These are phyloP conservation scores for Exophiala bonariae DNA, from an alignment of 2,329 filamentous ascomycete genomes.

Conservation along the genomic window DNA sequence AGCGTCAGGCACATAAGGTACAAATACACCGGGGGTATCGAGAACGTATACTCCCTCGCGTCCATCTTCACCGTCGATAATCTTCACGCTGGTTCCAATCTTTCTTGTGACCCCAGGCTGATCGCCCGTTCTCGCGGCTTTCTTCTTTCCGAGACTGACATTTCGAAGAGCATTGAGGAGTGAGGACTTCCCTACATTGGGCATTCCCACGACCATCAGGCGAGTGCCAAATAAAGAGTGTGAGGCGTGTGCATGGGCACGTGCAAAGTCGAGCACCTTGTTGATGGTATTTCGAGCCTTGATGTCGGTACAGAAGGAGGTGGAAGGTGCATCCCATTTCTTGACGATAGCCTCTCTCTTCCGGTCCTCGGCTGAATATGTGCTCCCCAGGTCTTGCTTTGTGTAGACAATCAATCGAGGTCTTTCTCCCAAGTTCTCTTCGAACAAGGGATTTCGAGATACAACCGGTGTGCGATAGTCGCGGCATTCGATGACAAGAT, in stretches of 20 bases:
- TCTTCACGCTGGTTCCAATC: conserved; percentile 78
- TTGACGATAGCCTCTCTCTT: conserved; percentile 52
- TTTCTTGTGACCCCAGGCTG: conserved; percentile 90
- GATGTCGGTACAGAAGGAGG: conserved; percentile 55
- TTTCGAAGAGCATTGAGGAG: conserved; percentile 83
- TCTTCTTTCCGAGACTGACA: conserved; percentile 63
- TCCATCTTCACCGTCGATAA: conserved; percentile 61
- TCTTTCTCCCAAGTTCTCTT: conserved; percentile 70
- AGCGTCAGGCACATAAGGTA: conserved; percentile 82
- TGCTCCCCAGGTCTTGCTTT: conserved; percentile 72
- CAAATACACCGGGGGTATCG: conserved; percentile 93
- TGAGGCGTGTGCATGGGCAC: conserved; percentile 48
- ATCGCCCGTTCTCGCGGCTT: conserved; percentile 78
- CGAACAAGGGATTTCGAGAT: conserved; percentile 86
- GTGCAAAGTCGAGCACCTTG: conserved; percentile 52
- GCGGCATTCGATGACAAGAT: conserved; percentile 89
- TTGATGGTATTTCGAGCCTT: conserved; percentile 47
- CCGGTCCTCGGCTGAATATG: conserved; percentile 38
- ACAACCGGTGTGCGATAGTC: conserved; percentile 89
- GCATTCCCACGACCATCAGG: conserved; percentile 91
- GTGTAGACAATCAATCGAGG: conserved; percentile 86
- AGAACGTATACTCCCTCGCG: conserved; percentile 73
- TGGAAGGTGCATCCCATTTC: conserved; percentile 54
- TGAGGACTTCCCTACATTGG: conserved; percentile 94
- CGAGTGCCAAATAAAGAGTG: conserved; percentile 74